Evolutionary conservation across 805 yeast species (phyloP).

Genomic region (Yarrowia sp.): DNA sequence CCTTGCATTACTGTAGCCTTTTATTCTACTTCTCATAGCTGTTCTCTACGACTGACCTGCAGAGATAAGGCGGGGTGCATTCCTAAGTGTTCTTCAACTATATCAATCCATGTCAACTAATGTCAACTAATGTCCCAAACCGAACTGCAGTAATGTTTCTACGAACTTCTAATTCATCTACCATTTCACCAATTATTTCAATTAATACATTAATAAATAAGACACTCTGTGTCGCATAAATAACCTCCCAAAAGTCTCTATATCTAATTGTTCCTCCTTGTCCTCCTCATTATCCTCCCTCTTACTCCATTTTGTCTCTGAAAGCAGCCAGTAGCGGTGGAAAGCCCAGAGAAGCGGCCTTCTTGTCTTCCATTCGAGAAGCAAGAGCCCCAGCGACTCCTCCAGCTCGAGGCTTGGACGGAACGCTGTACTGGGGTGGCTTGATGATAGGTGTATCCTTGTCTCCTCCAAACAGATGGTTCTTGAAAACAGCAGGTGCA

Average conservation of each 20-base stretch:
- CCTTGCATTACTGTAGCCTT: no score
- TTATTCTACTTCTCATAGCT: no score
- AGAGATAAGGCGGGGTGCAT: no score
- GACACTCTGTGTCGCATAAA: slow-evolving; percentile 33
- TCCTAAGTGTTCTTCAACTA: no score
- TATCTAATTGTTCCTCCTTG: slow-evolving; percentile 9
- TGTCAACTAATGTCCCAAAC: background rate
- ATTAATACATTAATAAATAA: slow-evolving; percentile 28
- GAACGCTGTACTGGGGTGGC: slow-evolving; percentile 32
- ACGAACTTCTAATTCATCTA: no score
- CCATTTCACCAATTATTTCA: background rate
- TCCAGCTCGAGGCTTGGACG: background rate
- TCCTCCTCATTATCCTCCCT: background rate
- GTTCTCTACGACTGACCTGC: no score
- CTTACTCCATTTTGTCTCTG: slow-evolving; percentile 27
- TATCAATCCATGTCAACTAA: background rate
- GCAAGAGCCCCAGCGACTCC: slow-evolving; percentile 2
- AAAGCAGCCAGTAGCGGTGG: slow-evolving; percentile 33
- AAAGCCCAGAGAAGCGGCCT: slow-evolving; percentile 37
- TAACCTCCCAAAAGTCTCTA: slow-evolving; percentile 27
- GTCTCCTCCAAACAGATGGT: slow-evolving; percentile 20
- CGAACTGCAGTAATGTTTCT: no score
- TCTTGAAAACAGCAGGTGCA: slow-evolving; percentile 3
- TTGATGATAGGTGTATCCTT: slow-evolving; percentile 8
- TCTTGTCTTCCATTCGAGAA: slow-evolving; percentile 27